Conservation (phyloP, 108 stramenopile species). For the Phaeodactylum tricornutum region DNA sequence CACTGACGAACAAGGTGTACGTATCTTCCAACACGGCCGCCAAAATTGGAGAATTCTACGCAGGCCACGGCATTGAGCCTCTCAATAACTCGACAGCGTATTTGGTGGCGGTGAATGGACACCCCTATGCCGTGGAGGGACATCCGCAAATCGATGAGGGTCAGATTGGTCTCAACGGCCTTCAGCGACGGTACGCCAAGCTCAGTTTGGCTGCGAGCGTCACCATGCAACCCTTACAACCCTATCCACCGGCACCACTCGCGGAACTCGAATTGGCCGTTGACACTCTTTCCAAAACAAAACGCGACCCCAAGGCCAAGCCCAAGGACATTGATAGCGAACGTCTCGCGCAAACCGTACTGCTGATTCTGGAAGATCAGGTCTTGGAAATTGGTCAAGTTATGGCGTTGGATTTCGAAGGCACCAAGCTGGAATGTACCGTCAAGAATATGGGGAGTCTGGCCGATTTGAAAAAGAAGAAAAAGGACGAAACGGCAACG, state of each 20-base stretch:
- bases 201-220: conserved; percentile 44
- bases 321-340: conserved; percentile 71
- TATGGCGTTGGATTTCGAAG: conserved; percentile 85
- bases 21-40: conserved; percentile 42
- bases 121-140: conserved; percentile 67
- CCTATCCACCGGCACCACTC: conserved; percentile 44
- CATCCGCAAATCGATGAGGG: conserved; percentile 47
- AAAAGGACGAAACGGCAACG: conserved; percentile 15
- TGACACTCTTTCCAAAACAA: conserved; percentile 61
- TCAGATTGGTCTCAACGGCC: conserved; percentile 72
- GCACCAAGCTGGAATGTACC: conserved; percentile 67
- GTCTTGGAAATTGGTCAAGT: conserved; percentile 64
- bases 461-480: conserved; percentile 21
- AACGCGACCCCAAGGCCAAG: conserved; percentile 22
- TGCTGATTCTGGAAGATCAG: conserved; percentile 61
- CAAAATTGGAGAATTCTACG: conserved; percentile 21
- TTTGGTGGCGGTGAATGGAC: conserved; percentile 49
- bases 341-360: conserved; percentile 56
- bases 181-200: conserved; percentile 66
- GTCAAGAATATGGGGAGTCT: conserved; percentile 34
- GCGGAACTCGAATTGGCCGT: conserved; percentile 58
- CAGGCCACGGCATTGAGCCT: conserved; percentile 19
- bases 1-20: conserved; percentile 78
- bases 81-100: conserved; percentile 10
- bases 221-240: conserved; percentile 40